Base-by-base conservation (phyloP, 805 yeast genomes). In the Myxozyma monticola region DNA sequence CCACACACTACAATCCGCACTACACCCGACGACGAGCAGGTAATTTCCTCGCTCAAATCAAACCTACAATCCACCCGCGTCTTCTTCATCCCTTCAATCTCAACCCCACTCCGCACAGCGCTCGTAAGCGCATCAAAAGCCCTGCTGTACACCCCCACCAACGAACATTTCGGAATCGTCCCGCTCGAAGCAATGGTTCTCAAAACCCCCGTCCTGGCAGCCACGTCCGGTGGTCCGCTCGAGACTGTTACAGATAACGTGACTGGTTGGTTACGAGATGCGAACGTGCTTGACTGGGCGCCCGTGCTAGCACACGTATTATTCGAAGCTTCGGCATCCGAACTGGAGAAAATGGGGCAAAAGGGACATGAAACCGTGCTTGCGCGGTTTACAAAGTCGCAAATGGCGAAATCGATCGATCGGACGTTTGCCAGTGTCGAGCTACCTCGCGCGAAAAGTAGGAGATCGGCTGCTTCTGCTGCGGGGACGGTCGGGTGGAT, bases 141-240 rank as follows among this genome's bases (percentile, higher is more conserved):
- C 48, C 73, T 93, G 20, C 69, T 90, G 38, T 93, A 93, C 65
- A 93, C 99, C 0, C 99, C 99, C 2, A 75, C 85, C 0, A 78
- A 77, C 61, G 99, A 93, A 67, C 99, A 93, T 70, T 93, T 93
- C 65, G 99, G 99, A 12, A 93, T 93, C 57, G 99, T 93, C 8
- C 99, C 99, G 1, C 75, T 93, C 14, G 99, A 93, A 66, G 90
- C 96, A 10, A 90, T 93, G 97, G 76, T 84, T 40, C 74, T 79
- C 49, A 84, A 86, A 25, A 83, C 84, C 0, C 88, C 96, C 0
- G 96, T 90, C 0, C 70, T 93, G 44, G 96, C 96, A 0, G 83
- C 84, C 4, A 81, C 86, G 62, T 81, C 81, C 34, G 99, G 99
- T 24, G 99, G 99, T 0, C 99, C 99, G 0, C 68, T 83, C 30